Evolutionary conservation across 352 stramenopile species (phyloP), one percentile per base, ranked within the genome.

Genomic region (Blastocystis sp.): DNA sequence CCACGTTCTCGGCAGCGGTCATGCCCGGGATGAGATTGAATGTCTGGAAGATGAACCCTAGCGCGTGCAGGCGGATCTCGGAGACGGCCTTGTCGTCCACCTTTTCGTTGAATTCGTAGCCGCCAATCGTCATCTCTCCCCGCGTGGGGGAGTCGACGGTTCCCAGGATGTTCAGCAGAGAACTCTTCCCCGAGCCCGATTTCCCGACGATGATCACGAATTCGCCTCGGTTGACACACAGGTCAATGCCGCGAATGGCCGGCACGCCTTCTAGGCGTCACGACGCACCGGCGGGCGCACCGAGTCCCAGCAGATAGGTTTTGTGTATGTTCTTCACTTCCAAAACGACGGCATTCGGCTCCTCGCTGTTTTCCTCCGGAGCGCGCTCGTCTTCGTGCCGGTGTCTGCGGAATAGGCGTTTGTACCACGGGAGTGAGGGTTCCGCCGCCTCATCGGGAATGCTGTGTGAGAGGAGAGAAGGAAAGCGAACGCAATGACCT

Each of bases 11-110:
- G 3, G 70, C 41, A 2, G 76, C 89, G 4, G 89, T 90, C 67
- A 90, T 84, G 23, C 56, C 66, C 1, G 56, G 71, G 34, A 90
- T 62, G 14, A 90, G 66, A 45, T 90, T 90, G 64, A 90, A 90
- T 52, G 74, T 79, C 67, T 90, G 89, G 61, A 90, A 90, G 28
- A 90, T 88, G 69, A 90, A 90, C 21, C 87, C 87, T 23, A 90
- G 62, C 2, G 66, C 41, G 9, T 62, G 52, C n/a, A 90, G 76
- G 21, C 87, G 80, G 34, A 90, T 74, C 17, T 80, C 21, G 23
- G 89, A 71, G 19, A 90, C 62, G 10, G 53, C 48, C n/a, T 28
- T 14, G 62, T 90, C 87, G 53, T 38, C 53, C 17, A 65, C 62
- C n/a, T 88, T 60, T 43, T 61, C 45, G 45, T 89, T 53, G 69